A percentile compares a stretch with the other conserved stretches of the same genome.
Evolutionary conservation across 2,329 filamentous ascomycete species (phyloP).

Genomic region (Trichoderma citrinoviride): DNA sequence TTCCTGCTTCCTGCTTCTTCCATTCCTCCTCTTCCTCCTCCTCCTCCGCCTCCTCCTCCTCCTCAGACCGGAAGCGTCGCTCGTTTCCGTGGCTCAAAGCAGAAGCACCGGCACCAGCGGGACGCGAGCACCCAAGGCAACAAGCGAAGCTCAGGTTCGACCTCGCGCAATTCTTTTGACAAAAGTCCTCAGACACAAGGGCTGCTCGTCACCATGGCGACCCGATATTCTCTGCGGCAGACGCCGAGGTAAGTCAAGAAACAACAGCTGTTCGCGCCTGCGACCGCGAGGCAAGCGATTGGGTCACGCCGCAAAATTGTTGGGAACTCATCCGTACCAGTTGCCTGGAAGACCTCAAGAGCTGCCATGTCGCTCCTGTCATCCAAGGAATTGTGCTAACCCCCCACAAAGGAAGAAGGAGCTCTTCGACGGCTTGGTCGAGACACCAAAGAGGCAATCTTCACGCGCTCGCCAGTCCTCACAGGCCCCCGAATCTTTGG

Average conservation of each 20-base stretch:
- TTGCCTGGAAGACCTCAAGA: background rate
- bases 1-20: background rate
- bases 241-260: slow-evolving; percentile 31
- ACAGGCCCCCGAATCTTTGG: slow-evolving; percentile 44
- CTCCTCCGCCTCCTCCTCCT: slow-evolving; percentile 9
- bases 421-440: slow-evolving; percentile 60
- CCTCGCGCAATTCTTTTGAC: background rate
- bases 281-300: background rate
- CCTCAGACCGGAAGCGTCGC: slow-evolving; percentile 1
- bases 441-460: slow-evolving; percentile 50
- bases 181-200: background rate
- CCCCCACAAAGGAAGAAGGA: slow-evolving; percentile 53
- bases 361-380: background rate
- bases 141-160: background rate
- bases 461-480: slow-evolving; percentile 48
- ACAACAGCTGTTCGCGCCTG: background rate
- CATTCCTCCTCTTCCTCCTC: too few relatives aligned
- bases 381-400: background rate
- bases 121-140: background rate
- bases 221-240: slow-evolving; percentile 33
- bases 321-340: background rate
- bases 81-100: background rate
- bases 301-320: background rate
- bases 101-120: background rate
- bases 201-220: slow-evolving; percentile 26